Percentiles rank a stretch among this genome's conserved stretches.
Evolutionary conservation across 1,284 basidiomycete genomes (phyloP).

Genomic region (Dichomitus squalens): DNA sequence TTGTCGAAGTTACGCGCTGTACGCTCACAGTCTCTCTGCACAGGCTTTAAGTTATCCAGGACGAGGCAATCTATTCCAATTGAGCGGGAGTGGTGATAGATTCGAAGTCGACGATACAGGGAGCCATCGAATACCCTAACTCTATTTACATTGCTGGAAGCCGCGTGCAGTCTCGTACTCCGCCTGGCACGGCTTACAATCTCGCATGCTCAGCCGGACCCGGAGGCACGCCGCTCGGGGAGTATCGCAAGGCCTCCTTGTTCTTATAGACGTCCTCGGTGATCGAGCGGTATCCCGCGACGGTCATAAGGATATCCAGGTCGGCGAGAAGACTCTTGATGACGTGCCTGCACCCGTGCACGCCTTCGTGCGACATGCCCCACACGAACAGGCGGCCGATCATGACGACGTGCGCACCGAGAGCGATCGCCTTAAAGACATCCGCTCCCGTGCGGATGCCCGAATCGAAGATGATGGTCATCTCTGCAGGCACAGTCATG

Average conservation of each 20-base stretch:
- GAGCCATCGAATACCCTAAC: no score
- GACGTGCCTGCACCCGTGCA: constrained; percentile 54
- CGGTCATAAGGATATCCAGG: constrained; percentile 58
- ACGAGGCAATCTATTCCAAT: no score
- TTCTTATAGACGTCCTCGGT: constrained; percentile 40
- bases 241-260: constrained; percentile 39
- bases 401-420: constrained; percentile 49
- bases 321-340: constrained; percentile 64
- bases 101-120: no score
- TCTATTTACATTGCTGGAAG: no score
- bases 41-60: no score
- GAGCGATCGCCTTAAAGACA: constrained; percentile 58
- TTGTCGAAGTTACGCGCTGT: no score
- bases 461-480: constrained; percentile 65
- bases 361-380: constrained; percentile 54
- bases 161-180: no score
- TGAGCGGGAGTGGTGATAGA: no score
- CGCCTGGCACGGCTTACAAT: no score
- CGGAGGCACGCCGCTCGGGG: constrained; percentile 41
- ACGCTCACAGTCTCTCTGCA: no score
- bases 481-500: constrained; percentile 36
- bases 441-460: constrained; percentile 59
- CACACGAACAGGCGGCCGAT: constrained; percentile 52
- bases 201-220: constrained; percentile 42
- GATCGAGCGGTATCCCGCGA: constrained; percentile 47